phyloP scores from a whole-genome alignment of 257 asterid species.

The Ligustrum vulgare region DNA sequence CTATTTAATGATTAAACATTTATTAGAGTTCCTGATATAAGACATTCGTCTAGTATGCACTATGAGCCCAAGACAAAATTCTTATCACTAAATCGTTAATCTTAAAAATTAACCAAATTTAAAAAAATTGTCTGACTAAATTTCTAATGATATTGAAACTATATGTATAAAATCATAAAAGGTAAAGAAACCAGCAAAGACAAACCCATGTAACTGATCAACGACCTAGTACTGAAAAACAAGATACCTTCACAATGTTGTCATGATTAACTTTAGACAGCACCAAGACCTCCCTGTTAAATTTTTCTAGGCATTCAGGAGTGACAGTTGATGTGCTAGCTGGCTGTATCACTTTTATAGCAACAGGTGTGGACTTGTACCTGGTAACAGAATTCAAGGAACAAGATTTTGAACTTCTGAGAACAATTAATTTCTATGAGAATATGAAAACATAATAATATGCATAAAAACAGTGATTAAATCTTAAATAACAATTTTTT shows the following conservation, averaged over 20 bases:
- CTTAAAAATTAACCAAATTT: not conserved
- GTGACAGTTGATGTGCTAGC: slow-evolving; percentile 38
- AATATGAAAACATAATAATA: not conserved
- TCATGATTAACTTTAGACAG: slow-evolving; percentile 61
- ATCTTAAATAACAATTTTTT: not conserved
- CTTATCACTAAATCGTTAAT: not conserved
- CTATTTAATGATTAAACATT: not conserved
- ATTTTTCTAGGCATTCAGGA: slow-evolving; percentile 43
- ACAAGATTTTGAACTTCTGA: not conserved
- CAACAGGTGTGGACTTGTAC: slow-evolving; percentile 51
- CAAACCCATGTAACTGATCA: not conserved
- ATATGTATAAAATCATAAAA: not conserved
- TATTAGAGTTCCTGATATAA: not conserved
- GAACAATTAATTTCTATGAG: not conserved
- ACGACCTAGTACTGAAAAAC: not conserved
- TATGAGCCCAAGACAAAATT: not conserved
- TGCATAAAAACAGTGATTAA: not conserved
- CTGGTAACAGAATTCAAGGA: slow-evolving; percentile 31
- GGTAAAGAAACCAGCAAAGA: not conserved
- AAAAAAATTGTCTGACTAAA: not conserved
- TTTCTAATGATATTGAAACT: not conserved
- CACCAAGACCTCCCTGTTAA: slow-evolving; percentile 52
- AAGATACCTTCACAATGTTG: slow-evolving; percentile 55
- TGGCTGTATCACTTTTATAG: slow-evolving; percentile 52
- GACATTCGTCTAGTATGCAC: not conserved